phyloP scores from a whole-genome alignment of 139 green algal species.

The Pseudopediastrum boryanum region DNA sequence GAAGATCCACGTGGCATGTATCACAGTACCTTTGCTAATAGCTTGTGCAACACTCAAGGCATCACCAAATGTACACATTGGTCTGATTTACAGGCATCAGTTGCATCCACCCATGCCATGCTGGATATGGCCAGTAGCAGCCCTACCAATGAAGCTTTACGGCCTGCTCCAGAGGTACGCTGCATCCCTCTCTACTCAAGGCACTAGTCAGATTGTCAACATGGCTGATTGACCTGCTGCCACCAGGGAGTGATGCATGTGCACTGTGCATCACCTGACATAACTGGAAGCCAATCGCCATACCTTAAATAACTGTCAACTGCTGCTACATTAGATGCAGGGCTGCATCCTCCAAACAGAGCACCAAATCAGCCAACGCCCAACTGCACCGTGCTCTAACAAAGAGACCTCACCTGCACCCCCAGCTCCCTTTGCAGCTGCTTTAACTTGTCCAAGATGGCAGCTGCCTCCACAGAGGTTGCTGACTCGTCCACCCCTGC shows the following conservation, averaged over 20 bases:
- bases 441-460: constrained; percentile 18
- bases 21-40: background rate
- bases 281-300: background rate
- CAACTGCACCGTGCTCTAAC: background rate
- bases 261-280: background rate
- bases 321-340: background rate
- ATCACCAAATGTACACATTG: background rate
- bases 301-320: background rate
- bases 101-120: background rate
- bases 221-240: too few species aligned
- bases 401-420: background rate
- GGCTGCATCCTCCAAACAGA: background rate
- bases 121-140: background rate
- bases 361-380: background rate
- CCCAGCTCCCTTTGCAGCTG: constrained; percentile 31
- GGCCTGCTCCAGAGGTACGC: background rate
- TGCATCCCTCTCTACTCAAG: background rate
- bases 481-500: background rate
- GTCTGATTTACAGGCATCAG: background rate
- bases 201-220: too few species aligned
- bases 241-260: background rate
- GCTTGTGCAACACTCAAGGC: background rate
- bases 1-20: background rate
- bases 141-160: background rate
- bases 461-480: constrained; percentile 15